These are phyloP conservation scores for Dichotomopilus funicola DNA, from an alignment of 2,329 filamentous ascomycete species.

Conservation along the genomic window DNA sequence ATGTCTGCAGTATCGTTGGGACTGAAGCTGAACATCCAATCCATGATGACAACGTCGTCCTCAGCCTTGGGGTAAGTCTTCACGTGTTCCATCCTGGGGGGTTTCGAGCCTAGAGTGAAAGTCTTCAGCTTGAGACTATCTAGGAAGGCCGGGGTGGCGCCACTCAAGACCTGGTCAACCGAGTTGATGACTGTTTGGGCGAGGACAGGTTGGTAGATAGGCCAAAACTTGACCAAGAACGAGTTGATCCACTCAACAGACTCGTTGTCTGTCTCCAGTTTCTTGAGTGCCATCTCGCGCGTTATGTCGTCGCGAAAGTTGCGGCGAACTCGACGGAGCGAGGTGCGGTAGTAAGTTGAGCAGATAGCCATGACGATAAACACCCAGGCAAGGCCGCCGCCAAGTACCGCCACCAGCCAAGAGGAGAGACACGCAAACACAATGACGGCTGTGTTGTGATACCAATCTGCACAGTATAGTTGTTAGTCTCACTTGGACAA, in stretches of 20 bases:
- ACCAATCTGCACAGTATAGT: constrained; percentile 64
- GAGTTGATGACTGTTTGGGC: constrained; percentile 88
- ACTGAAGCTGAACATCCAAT: constrained; percentile 99
- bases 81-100: constrained; percentile 92
- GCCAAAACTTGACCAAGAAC: constrained; percentile 98
- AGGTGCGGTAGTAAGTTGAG: constrained; percentile 94
- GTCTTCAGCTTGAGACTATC: constrained; percentile 91
- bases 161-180: constrained; percentile 92
- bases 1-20: constrained; percentile 91
- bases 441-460: constrained; percentile 93
- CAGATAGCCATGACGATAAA: constrained; percentile 89
- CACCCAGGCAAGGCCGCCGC: constrained; percentile 88
- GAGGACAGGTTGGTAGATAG: constrained; percentile 92
- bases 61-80: constrained; percentile 96
- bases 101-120: constrained; percentile 90
- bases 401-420: constrained; percentile 83
- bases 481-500: constrained; percentile 6
- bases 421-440: constrained; percentile 85
- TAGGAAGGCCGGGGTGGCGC: constrained; percentile 82
- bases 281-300: constrained; percentile 80
- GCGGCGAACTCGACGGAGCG: constrained; percentile 81
- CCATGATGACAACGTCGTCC: constrained; percentile 95
- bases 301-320: constrained; percentile 95
- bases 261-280: constrained; percentile 82
- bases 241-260: constrained; percentile 99